A percentile compares a stretch with the other conserved stretches of the same genome.
phyloP scores from a whole-genome alignment of 2,329 filamentous ascomycete species.

The Claviceps maximensis region DNA sequence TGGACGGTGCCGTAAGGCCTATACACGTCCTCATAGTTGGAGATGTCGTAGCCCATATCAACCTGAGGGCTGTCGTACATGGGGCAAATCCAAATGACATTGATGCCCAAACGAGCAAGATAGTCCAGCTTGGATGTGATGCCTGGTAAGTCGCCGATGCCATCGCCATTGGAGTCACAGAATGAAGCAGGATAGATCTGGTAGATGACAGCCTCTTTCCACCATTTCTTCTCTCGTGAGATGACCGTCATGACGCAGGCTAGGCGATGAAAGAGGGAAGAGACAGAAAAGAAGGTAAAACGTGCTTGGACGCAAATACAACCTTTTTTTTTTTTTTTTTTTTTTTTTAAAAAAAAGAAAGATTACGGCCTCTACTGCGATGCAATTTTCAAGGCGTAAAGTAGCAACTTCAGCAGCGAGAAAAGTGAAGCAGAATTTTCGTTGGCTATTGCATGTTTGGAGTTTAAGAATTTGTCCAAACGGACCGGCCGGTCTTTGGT shows the following conservation, averaged over 20 bases:
- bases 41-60: slow-evolving; percentile 60
- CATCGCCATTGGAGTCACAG: slow-evolving; percentile 43
- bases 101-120: slow-evolving; percentile 44
- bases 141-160: slow-evolving; percentile 49
- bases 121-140: slow-evolving; percentile 50
- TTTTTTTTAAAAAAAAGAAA: neutral
- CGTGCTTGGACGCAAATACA: no score
- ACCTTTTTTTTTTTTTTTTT: no score
- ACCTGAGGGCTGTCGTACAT: slow-evolving; percentile 51
- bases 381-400: neutral
- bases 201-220: slow-evolving; percentile 44
- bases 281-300: neutral
- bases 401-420: neutral
- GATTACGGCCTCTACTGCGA: neutral
- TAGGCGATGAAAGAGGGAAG: neutral
- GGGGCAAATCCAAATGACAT: slow-evolving; percentile 55
- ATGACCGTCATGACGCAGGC: slow-evolving; percentile 13
- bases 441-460: no score
- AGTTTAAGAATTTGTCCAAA: no score
- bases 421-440: neutral
- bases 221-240: slow-evolving; percentile 27
- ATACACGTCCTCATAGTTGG: slow-evolving; percentile 54
- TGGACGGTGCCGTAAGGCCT: slow-evolving; percentile 51
- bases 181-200: slow-evolving; percentile 48
- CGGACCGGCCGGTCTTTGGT: neutral